Evolutionary conservation across 495 filamentous ascomycete genomes (phyloP).

Genomic region (Emericellopsis terricola): DNA sequence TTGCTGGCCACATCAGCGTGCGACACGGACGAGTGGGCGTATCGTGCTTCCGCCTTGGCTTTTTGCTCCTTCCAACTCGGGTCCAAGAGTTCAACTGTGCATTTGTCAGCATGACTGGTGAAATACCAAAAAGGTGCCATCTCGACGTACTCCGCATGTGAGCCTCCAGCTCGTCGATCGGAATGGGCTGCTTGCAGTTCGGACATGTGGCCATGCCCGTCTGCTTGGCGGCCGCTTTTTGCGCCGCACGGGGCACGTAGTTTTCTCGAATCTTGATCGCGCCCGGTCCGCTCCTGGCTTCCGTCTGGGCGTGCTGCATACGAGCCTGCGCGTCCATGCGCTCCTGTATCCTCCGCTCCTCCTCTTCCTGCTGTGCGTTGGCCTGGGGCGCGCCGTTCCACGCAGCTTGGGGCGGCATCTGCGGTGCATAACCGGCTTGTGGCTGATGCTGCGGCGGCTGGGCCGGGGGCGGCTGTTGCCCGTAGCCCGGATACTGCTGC

Average conservation of each 20-base stretch:
- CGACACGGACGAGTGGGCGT: conserved; percentile 70
- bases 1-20: conserved; percentile 83
- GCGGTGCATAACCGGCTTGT: not conserved
- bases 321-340: conserved; percentile 48
- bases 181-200: conserved; percentile 83
- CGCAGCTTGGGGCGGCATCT: conserved; percentile 1
- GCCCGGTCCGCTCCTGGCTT: conserved; percentile 47
- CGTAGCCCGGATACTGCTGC: conserved; percentile 2
- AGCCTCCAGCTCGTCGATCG: conserved; percentile 68
- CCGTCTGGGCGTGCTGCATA: conserved; percentile 60
- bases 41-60: conserved; percentile 68
- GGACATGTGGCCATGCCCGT: conserved; percentile 67
- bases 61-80: conserved; percentile 93
- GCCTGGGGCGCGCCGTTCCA: too few species aligned
- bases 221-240: conserved; percentile 42
- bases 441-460: conserved; percentile 5
- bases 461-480: conserved; percentile 3
- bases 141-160: conserved; percentile 65
- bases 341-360: conserved; percentile 48
- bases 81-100: conserved; percentile 69
- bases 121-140: not conserved
- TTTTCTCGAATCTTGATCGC: conserved; percentile 88
- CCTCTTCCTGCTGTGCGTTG: conserved; percentile 47
- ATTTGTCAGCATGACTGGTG: conserved; percentile 4
- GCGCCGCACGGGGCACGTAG: conserved; percentile 73